Percentiles rank a stretch among this genome's conserved stretches.
These are phyloP conservation scores for Chlamydomonas sphaeroides DNA, from an alignment of 139 green algal genomes.

Conservation along the genomic window DNA sequence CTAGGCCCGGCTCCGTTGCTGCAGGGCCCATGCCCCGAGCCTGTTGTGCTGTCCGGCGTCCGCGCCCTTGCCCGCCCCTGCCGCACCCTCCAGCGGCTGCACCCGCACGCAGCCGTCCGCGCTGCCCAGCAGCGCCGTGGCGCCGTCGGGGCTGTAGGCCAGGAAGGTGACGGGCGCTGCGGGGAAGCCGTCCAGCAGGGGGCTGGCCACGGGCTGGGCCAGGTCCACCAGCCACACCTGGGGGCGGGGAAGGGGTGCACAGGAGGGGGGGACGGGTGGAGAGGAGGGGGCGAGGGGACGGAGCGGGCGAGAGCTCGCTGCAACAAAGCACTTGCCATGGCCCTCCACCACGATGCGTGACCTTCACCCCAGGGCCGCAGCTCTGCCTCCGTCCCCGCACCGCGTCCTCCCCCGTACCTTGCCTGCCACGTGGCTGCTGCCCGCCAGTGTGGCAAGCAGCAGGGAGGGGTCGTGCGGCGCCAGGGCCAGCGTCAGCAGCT, in stretches of 20 bases:
- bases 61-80: neutral
- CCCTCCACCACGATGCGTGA: too few relatives aligned
- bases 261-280: too few relatives aligned
- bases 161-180: slow-evolving; percentile 37
- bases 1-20: too few relatives aligned
- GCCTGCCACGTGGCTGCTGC: neutral
- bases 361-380: too few relatives aligned
- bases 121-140: slow-evolving; percentile 43
- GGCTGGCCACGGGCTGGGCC: neutral
- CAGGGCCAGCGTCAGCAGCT: slow-evolving; percentile 38
- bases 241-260: too few relatives aligned
- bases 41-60: neutral
- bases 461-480: slow-evolving; percentile 10
- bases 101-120: slow-evolving; percentile 51
- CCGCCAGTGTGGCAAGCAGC: slow-evolving; percentile 15
- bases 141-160: slow-evolving; percentile 13
- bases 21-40: too few relatives aligned
- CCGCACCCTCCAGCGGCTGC: slow-evolving; percentile 16
- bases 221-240: slow-evolving; percentile 31
- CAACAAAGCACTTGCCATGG: too few relatives aligned
- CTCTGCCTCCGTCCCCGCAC: too few relatives aligned
- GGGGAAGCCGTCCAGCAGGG: slow-evolving; percentile 8
- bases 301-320: too few relatives aligned
- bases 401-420: slow-evolving; percentile 31
- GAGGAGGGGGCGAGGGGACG: too few relatives aligned